Percentiles rank a stretch among this genome's conserved stretches.
phyloP scores from a whole-genome alignment of 371 early-diverging fungal genomes.

The Circinella minor region DNA sequence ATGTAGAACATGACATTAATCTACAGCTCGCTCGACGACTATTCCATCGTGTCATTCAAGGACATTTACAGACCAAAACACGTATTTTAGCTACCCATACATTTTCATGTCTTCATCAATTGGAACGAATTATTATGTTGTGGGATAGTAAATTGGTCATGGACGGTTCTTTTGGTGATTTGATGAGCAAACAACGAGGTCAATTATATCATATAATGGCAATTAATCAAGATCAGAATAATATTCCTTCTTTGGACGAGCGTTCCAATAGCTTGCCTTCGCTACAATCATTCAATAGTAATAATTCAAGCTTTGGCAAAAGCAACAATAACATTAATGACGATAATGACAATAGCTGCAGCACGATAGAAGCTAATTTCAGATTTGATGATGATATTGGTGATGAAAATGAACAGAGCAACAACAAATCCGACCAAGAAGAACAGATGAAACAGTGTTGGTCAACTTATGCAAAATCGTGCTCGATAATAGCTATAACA shows the following conservation, averaged over 20 bases:
- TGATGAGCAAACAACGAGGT: conserved; percentile 67
- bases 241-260: not conserved
- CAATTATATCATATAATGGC: conserved; percentile 57
- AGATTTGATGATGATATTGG: not conserved
- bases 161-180: conserved; percentile 67
- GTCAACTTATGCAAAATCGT: conserved; percentile 59
- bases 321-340: not conserved
- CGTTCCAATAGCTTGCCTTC: no score
- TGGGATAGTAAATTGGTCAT: conserved; percentile 77
- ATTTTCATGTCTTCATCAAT: conserved; percentile 75
- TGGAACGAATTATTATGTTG: conserved; percentile 75
- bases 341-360: not conserved
- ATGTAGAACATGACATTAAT: conserved; percentile 75
- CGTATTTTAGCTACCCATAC: conserved; percentile 92
- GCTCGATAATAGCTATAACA: not conserved
- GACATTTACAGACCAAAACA: conserved; percentile 78
- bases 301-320: no score
- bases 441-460: conserved; percentile 74
- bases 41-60: conserved; percentile 85
- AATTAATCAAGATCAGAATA: conserved; percentile 31
- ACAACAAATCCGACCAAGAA: not conserved
- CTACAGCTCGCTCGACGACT: conserved; percentile 88
- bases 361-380: no score
- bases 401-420: no score
- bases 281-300: no score